These are phyloP conservation scores for Citrus medica DNA, from an alignment of 345 rosid species.

Conservation along the genomic window DNA sequence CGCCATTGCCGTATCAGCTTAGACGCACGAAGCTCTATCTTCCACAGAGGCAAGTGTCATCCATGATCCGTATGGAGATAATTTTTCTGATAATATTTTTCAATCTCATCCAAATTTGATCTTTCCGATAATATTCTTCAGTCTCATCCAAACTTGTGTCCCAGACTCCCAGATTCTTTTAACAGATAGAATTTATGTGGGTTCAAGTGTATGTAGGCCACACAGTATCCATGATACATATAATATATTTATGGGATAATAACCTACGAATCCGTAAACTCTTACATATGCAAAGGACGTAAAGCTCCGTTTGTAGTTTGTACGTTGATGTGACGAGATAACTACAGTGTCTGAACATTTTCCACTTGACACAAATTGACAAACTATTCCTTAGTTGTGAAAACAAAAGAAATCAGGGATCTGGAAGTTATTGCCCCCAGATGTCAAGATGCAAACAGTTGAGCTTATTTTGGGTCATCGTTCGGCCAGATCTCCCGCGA, in stretches of 20 bases:
- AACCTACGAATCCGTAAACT: not conserved
- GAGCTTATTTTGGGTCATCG: not conserved
- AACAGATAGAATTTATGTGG: not conserved
- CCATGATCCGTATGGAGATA: not conserved
- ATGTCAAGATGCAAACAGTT: not conserved
- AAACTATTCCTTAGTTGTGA: not conserved
- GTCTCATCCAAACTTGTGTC: not conserved
- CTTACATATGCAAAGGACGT: not conserved
- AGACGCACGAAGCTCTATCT: not conserved
- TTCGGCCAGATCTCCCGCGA: not conserved
- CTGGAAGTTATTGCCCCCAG: not conserved
- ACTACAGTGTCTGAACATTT: not conserved
- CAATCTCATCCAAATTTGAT: conserved; percentile 2
- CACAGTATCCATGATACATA: not conserved
- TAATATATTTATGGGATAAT: not conserved
- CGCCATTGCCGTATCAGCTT: conserved; percentile 12
- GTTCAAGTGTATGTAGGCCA: not conserved
- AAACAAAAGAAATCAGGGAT: not conserved
- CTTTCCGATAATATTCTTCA: not conserved
- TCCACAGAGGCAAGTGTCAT: not conserved
- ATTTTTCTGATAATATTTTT: not conserved
- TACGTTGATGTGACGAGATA: not conserved
- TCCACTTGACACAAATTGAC: not conserved
- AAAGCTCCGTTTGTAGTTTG: not conserved
- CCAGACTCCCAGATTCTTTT: not conserved